Evolutionary conservation across 495 filamentous ascomycete species (phyloP).

Genomic region (Podospora pseudocomata): DNA sequence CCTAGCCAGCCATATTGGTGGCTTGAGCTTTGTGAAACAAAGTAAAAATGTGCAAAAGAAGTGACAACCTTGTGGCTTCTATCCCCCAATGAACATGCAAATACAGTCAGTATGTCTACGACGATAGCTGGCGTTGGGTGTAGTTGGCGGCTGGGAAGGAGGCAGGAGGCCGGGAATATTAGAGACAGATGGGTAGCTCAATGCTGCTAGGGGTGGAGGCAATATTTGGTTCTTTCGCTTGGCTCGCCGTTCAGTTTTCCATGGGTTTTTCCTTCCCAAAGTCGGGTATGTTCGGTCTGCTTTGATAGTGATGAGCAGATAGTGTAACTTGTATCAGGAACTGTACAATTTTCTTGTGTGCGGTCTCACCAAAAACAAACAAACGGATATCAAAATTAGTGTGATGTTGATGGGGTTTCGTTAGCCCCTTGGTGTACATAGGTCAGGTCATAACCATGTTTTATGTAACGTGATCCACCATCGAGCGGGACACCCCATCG

Average conservation of each 20-base stretch:
- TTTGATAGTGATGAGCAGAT: neutral
- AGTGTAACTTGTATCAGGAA: neutral
- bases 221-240: neutral
- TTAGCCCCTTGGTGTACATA: neutral
- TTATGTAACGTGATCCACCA: too few relatives aligned
- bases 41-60: neutral
- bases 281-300: neutral
- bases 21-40: neutral
- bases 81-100: neutral
- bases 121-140: neutral
- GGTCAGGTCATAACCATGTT: neutral
- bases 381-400: neutral
- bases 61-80: neutral
- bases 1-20: neutral
- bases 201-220: neutral
- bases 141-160: neutral
- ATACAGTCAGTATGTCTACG: neutral
- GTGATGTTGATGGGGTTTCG: neutral
- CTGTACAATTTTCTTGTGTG: neutral
- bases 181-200: neutral
- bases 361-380: neutral
- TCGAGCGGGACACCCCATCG: too few relatives aligned
- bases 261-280: neutral
- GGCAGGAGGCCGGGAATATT: neutral
- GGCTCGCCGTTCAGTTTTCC: neutral